These are phyloP conservation scores for Thalassiosira oceanica DNA, from an alignment of 352 stramenopile genomes.

Conservation along the genomic window DNA sequence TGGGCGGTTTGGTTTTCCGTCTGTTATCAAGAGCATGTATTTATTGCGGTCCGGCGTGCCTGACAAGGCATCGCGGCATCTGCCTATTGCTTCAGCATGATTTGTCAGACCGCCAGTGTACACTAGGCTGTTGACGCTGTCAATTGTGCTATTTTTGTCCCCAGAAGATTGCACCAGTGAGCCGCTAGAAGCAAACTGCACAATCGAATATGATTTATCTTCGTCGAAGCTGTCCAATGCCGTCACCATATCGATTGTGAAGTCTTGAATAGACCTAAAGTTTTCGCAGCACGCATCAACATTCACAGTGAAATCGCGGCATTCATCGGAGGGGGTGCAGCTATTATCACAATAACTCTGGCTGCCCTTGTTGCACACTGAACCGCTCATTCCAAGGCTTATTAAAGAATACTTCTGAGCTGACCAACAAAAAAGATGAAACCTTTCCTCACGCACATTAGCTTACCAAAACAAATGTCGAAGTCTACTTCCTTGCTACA, in stretches of 20 bases:
- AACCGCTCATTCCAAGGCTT: too few relatives aligned
- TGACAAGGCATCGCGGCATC: constrained; percentile 20
- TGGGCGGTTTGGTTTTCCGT: constrained; percentile 17
- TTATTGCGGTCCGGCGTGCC: constrained; percentile 9
- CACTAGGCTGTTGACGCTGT: background rate
- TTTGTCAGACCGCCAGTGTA: constrained; percentile 34
- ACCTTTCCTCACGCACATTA: too few relatives aligned
- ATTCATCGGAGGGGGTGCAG: too few relatives aligned
- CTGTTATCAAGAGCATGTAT: constrained; percentile 45
- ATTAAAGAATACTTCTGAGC: too few relatives aligned
- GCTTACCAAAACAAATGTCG: too few relatives aligned
- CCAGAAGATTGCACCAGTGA: too few relatives aligned
- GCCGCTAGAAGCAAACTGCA: constrained; percentile 29
- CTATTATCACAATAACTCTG: too few relatives aligned
- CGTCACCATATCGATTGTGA: constrained; percentile 26
- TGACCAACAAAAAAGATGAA: too few relatives aligned
- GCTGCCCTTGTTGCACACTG: too few relatives aligned
- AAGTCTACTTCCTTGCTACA: too few relatives aligned
- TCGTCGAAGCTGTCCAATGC: constrained; percentile 14
- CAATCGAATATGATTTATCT: constrained; percentile 31
- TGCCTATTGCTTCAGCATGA: constrained; percentile 27
- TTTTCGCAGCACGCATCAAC: constrained; percentile 30
- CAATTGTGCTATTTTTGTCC: background rate
- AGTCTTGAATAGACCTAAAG: constrained; percentile 30
- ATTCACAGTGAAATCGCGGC: constrained; percentile 5